A percentile compares a stretch with the other conserved stretches of the same genome.
phyloP scores from a whole-genome alignment of 1,139 yeast genomes.

The Petasospora fabianii region DNA sequence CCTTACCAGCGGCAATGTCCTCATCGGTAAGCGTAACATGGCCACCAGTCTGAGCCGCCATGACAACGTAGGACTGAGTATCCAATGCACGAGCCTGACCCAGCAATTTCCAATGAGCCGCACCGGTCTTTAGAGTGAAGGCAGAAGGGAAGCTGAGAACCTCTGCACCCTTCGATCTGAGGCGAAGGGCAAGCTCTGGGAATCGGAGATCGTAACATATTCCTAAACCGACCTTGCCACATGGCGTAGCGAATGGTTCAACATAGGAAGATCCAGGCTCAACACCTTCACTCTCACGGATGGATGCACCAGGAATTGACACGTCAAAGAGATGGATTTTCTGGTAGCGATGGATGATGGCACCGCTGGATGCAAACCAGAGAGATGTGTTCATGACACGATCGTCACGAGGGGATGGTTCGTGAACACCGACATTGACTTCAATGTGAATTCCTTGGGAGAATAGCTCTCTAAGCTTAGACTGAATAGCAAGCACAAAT shows the following conservation, averaged over 20 bases:
- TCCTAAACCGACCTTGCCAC: constrained; percentile 66
- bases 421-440: constrained; percentile 79
- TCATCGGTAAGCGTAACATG: constrained; percentile 49
- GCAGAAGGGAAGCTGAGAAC: constrained; percentile 85
- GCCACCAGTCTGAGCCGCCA: constrained; percentile 88
- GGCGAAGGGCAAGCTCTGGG: constrained; percentile 70
- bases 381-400: constrained; percentile 69
- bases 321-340: constrained; percentile 90
- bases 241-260: constrained; percentile 55
- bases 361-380: constrained; percentile 66
- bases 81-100: constrained; percentile 86
- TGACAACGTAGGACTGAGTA: constrained; percentile 78
- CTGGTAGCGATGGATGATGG: constrained; percentile 64
- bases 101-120: constrained; percentile 81
- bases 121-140: constrained; percentile 86
- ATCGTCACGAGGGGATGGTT: constrained; percentile 45
- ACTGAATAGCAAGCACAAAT: constrained; percentile 48
- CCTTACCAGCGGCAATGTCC: constrained; percentile 34
- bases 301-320: constrained; percentile 63
- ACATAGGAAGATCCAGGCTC: constrained; percentile 65
- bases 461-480: constrained; percentile 39
- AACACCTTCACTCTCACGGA: constrained; percentile 70
- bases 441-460: constrained; percentile 33
- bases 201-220: constrained; percentile 88
- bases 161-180: constrained; percentile 72